Evolutionary conservation across 1,139 yeast genomes (phyloP), one percentile per base, ranked within the genome.

Genomic region (Debaryomyces nepalensis): DNA sequence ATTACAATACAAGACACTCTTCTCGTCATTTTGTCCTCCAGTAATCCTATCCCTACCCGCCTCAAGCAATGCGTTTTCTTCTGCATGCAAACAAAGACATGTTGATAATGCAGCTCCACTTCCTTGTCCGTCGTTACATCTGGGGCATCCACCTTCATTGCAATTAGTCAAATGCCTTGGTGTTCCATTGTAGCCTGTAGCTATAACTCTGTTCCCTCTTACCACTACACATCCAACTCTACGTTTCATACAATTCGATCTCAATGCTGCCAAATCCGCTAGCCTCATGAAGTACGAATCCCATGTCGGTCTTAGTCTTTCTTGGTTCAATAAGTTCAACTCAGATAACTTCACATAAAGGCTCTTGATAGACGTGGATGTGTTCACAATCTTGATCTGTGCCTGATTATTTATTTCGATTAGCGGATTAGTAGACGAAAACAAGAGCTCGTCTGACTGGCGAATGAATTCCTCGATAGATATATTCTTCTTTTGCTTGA

Each of bases 181-280:
- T 0, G 99, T 93, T 1, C 99, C 99, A 58, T 93, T 93, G 64
- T 95, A 93, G 0, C 99, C 99, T 0, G 99, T 93, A 1, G 99
- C 95, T 23, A 95, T 77, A 26, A 93, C 96, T 42, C 97, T 71
- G 38, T 81, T 82, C 42, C 88, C 95, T 41, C 91, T 76, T 1
- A 89, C 97, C 22, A 93, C 79, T 2, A 95, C 98, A 63, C 98
- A 91, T 0, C 99, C 99, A 1, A 93, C 99, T 45, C 96, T 75
- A 45, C 99, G 74, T 62, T 93, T 95, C 99, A 93, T 95, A 67
- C 99, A 95, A 54, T 93, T 95, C 26, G 95, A 84, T 51, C 99
- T 71, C 41, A 84, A 73, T 0, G 99, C 96, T 0, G 99, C 99
- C 54, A 95, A 74, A 51, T 88, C 91, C 0, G 99, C 98, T 44